Conservation (phyloP, 495 filamentous ascomycete genomes). For the Penicillium flavigenum region DNA sequence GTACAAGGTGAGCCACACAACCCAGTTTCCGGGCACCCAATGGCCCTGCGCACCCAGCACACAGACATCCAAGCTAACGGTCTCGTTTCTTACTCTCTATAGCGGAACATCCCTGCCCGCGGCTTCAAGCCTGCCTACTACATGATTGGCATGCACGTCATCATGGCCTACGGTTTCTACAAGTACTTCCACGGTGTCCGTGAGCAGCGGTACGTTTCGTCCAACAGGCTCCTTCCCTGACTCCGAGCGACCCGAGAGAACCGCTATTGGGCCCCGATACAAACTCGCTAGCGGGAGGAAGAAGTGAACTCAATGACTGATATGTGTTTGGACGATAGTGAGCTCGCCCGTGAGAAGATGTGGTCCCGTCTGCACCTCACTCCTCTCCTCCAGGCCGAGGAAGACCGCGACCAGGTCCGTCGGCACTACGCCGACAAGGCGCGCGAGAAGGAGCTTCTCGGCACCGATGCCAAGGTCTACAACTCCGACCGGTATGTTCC, state of each 20-base stretch:
- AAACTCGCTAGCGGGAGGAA: not conserved
- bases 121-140: slow-evolving; percentile 83
- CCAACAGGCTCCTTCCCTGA: slow-evolving; percentile 8
- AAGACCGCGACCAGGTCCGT: slow-evolving; percentile 90
- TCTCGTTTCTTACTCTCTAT: slow-evolving; percentile 16
- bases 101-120: slow-evolving; percentile 90
- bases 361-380: slow-evolving; percentile 93
- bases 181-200: slow-evolving; percentile 72
- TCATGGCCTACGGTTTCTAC: slow-evolving; percentile 90
- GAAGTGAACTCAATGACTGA: slow-evolving; percentile 3
- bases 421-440: slow-evolving; percentile 80
- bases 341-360: slow-evolving; percentile 94
- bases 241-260: slow-evolving; percentile 10
- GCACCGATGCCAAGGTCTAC: slow-evolving; percentile 76
- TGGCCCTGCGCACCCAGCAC: slow-evolving; percentile 10
- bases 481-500: slow-evolving; percentile 77
- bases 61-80: slow-evolving; percentile 20
- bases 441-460: slow-evolving; percentile 85
- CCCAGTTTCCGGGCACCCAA: slow-evolving; percentile 2
- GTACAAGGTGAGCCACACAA: slow-evolving; percentile 75
- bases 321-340: slow-evolving; percentile 51
- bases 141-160: slow-evolving; percentile 65
- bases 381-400: slow-evolving; percentile 90
- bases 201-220: slow-evolving; percentile 74
- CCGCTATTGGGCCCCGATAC: slow-evolving; percentile 12